Evolutionary conservation across 768 basidiomycete genomes (phyloP).

Genomic region (Leucogyrophana mollusca): DNA sequence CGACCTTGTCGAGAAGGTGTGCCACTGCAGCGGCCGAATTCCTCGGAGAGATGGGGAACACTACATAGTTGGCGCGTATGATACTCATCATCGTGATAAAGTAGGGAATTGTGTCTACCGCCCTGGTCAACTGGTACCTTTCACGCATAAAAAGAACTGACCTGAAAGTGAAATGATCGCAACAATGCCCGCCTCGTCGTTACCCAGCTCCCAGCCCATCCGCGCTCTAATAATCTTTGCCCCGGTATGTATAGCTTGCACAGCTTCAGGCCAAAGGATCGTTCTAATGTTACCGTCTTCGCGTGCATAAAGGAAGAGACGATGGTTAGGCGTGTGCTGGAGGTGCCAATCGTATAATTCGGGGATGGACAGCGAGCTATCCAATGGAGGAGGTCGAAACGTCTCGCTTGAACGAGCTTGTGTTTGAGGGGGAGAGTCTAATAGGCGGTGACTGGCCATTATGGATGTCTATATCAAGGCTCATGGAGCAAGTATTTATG

Average conservation of each 20-base stretch:
- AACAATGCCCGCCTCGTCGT: slow-evolving; percentile 17
- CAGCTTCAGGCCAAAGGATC: neutral
- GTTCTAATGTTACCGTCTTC: neutral
- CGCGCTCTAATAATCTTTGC: neutral
- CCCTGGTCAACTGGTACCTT: too few relatives aligned
- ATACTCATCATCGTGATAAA: slow-evolving; percentile 35
- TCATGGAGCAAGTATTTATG: too few relatives aligned
- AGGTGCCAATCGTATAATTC: slow-evolving; percentile 36
- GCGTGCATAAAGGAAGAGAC: slow-evolving; percentile 23
- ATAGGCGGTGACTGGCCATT: too few relatives aligned
- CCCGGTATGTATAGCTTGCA: neutral
- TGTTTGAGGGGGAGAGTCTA: too few relatives aligned
- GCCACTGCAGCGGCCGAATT: slow-evolving; percentile 44
- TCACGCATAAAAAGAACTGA: too few relatives aligned
- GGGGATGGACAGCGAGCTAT: slow-evolving; percentile 29
- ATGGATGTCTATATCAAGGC: too few relatives aligned
- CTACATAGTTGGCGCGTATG: slow-evolving; percentile 37
- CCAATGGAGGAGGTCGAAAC: slow-evolving; percentile 11
- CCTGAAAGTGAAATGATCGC: slow-evolving; percentile 18
- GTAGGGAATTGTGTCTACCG: slow-evolving; percentile 32
- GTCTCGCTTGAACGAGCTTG: too few relatives aligned
- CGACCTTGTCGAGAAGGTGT: slow-evolving; percentile 24
- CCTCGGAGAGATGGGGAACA: slow-evolving; percentile 37
- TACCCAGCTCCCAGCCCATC: neutral
- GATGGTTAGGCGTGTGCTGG: slow-evolving; percentile 28